phyloP scores from a whole-genome alignment of 768 basidiomycete species.

The Pholiota conissans region DNA sequence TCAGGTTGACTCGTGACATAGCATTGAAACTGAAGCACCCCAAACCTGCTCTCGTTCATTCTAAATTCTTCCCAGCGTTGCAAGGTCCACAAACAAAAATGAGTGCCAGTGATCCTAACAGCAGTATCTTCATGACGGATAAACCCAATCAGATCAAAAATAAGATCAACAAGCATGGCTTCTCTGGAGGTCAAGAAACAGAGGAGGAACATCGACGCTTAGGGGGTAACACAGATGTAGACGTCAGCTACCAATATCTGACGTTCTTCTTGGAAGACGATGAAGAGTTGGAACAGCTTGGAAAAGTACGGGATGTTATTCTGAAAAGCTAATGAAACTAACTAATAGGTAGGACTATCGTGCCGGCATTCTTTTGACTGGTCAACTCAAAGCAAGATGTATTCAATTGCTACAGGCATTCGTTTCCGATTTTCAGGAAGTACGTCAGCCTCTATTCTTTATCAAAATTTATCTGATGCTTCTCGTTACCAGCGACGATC shows the following conservation, averaged over 20 bases:
- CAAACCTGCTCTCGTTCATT: slow-evolving; percentile 89
- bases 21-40: slow-evolving; percentile 93
- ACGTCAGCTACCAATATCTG: slow-evolving; percentile 94
- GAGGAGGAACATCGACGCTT: slow-evolving; percentile 88
- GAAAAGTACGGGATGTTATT: slow-evolving; percentile 52
- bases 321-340: background rate
- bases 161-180: slow-evolving; percentile 95
- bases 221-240: slow-evolving; percentile 93
- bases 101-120: slow-evolving; percentile 94
- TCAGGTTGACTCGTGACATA: slow-evolving; percentile 95
- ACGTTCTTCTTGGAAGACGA: slow-evolving; percentile 96
- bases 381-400: slow-evolving; percentile 87
- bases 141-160: slow-evolving; percentile 93
- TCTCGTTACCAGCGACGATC: slow-evolving; percentile 60
- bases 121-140: slow-evolving; percentile 96
- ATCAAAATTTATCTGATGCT: slow-evolving; percentile 2
- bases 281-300: slow-evolving; percentile 75
- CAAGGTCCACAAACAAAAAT: slow-evolving; percentile 99
- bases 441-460: slow-evolving; percentile 18
- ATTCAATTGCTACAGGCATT: slow-evolving; percentile 82
- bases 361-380: slow-evolving; percentile 82
- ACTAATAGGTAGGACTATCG: slow-evolving; percentile 75
- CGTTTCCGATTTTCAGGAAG: slow-evolving; percentile 83
- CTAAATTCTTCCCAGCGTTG: slow-evolving; percentile 97
- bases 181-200: slow-evolving; percentile 94